A percentile compares a stretch with the other conserved stretches of the same genome.
phyloP scores from a whole-genome alignment of 306 rosid species.

The Erythrophleum fordii region DNA sequence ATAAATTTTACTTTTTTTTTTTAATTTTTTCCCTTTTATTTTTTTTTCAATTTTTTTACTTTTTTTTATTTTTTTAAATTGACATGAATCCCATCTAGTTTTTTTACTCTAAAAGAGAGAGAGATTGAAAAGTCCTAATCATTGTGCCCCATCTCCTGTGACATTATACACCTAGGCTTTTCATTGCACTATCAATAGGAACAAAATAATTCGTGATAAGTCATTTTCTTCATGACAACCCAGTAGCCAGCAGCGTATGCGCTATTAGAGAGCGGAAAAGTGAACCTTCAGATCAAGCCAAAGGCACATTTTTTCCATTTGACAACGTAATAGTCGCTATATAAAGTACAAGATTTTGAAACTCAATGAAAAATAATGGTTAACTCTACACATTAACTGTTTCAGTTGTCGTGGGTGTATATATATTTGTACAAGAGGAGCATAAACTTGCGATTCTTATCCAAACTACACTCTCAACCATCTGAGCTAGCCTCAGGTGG shows the following conservation, averaged over 20 bases:
- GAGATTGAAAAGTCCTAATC: no score
- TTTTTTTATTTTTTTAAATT: no score
- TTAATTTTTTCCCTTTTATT: no score
- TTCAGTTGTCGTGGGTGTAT: not conserved
- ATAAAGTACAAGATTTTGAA: not conserved
- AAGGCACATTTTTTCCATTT: not conserved
- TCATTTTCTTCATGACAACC: not conserved
- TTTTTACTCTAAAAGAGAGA: no score
- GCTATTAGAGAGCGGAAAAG: no score
- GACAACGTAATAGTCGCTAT: not conserved
- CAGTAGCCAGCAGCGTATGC: no score
- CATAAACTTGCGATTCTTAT: no score
- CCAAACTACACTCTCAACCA: not conserved
- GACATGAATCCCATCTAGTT: no score
- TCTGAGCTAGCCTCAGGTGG: not conserved
- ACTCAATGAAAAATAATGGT: not conserved
- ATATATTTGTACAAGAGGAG: no score
- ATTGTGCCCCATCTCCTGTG: not conserved
- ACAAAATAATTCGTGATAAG: not conserved
- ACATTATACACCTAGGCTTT: not conserved
- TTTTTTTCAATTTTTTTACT: no score
- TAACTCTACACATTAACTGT: not conserved
- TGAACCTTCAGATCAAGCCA: no score
- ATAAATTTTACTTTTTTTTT: no score
- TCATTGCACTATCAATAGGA: not conserved